A percentile compares a stretch with the other conserved stretches of the same genome.
Evolutionary conservation across 2,329 filamentous ascomycete genomes (phyloP).

Genomic region (Penicillium sp.): DNA sequence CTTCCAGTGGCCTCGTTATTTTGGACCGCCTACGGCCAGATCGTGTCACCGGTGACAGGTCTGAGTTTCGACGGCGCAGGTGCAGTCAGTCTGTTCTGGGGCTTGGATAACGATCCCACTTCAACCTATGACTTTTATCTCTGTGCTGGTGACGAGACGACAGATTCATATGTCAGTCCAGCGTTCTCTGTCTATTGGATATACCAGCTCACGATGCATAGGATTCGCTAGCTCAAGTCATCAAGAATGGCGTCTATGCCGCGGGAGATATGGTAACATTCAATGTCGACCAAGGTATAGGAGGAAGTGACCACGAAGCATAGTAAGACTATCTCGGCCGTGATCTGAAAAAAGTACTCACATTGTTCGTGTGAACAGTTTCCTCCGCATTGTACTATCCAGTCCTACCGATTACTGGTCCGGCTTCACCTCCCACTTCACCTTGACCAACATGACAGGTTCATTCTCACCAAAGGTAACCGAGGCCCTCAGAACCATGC

Average conservation of each 20-base stretch:
- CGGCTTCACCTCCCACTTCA: conserved; percentile 65
- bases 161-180: conserved; percentile 47
- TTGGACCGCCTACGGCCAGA: conserved; percentile 44
- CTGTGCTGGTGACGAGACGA: conserved; percentile 61
- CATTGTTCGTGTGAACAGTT: conserved; percentile 42
- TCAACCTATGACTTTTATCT: conserved; percentile 58
- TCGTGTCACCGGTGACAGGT: conserved; percentile 49
- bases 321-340: conserved; percentile 48
- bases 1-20: conserved; percentile 41
- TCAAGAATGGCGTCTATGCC: conserved; percentile 38
- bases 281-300: conserved; percentile 45
- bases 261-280: conserved; percentile 49
- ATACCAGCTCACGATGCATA: conserved; percentile 22
- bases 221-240: conserved; percentile 46
- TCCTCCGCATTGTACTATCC: conserved; percentile 60
- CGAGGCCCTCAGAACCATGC: conserved; percentile 20
- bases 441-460: conserved; percentile 66
- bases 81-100: conserved; percentile 42
- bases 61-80: conserved; percentile 52
- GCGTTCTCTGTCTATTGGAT: neutral
- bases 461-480: conserved; percentile 50
- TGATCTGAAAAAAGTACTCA: neutral
- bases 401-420: conserved; percentile 51
- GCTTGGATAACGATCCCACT: conserved; percentile 12
- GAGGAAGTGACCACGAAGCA: conserved; percentile 54